phyloP scores from a whole-genome alignment of 1,284 basidiomycete genomes.

The Thelephora terrestris region DNA sequence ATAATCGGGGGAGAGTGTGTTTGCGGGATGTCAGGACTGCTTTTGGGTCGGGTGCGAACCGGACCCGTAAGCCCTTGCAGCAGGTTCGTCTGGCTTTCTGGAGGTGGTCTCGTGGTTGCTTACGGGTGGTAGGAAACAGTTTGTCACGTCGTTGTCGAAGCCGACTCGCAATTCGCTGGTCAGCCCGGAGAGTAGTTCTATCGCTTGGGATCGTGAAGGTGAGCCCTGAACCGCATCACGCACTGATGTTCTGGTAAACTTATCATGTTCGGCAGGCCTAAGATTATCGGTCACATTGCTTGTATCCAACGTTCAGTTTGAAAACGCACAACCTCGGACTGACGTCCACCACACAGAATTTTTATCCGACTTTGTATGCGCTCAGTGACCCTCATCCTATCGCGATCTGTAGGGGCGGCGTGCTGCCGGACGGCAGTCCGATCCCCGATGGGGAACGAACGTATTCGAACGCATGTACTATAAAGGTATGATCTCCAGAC shows the following conservation, averaged over 20 bases:
- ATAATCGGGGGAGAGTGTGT: conserved; percentile 43
- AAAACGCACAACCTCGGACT: not conserved
- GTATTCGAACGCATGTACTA: conserved; percentile 67
- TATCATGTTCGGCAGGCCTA: conserved; percentile 31
- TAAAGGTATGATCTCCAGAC: conserved; percentile 41
- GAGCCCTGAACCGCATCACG: conserved; percentile 10
- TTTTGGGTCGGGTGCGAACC: conserved; percentile 39
- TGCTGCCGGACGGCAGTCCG: conserved; percentile 41
- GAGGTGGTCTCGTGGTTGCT: not conserved
- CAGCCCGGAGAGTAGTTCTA: conserved; percentile 56
- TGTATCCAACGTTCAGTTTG: conserved; percentile 27
- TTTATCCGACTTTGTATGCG: conserved; percentile 58
- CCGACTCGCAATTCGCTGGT: conserved; percentile 29
- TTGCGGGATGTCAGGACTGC: conserved; percentile 72
- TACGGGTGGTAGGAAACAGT: conserved; percentile 29
- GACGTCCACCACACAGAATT: conserved; percentile 33
- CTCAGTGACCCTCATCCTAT: conserved; percentile 56
- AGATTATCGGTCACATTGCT: conserved; percentile 55
- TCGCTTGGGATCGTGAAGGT: conserved; percentile 58
- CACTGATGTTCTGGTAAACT: not conserved
- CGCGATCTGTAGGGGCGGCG: conserved; percentile 50
- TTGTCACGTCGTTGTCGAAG: conserved; percentile 50
- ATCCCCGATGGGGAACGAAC: conserved; percentile 34
- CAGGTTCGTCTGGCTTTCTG: not conserved
- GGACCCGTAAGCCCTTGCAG: conserved; percentile 24